Evolutionary conservation across 176 grass and related monocot species (phyloP), one percentile per base, ranked within the genome.

Genomic region (Aechmea fasciata): DNA sequence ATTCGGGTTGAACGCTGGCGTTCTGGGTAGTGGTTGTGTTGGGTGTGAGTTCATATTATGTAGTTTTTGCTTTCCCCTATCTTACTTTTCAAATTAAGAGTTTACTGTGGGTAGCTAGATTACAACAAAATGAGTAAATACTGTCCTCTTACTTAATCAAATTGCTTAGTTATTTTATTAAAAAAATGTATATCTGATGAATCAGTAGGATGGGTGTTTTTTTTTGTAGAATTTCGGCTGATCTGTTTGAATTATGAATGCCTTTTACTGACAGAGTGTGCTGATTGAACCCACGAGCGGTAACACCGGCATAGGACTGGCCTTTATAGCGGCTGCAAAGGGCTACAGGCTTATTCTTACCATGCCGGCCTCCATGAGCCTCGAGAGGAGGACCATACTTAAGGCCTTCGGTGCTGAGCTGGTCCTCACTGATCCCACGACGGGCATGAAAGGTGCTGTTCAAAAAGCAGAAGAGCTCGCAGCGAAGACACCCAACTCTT

Each of bases 241-340:
- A 11, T 69, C 10, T 51, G 5, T 6, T 19, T 69, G 5, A 41
- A 41, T 41, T 41, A 41, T 67, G 65, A 15, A 15, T 67, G 14
- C 22, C 48, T 20, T 66, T 73, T 64, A 13, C 68, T 76, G 2
- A 22, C 83, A 92, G 93, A 97, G 93, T 67, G 86, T 92, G 19
- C 80, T 97, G 68, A 97, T 97, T 64, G 93, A 97, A 54, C 81
- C 93, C 8, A 97, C 93, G 13, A 90, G 93, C 73, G 93, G 93
- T 26, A 92, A 92, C 77, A 96, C 93, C 10, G 93, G 93, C 54
- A 92, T 96, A 78, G 93, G 88, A 9, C 76, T 96, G 28, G 93
- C 93, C 50, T 97, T 97, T 57, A 90, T 97, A 71, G 89, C 93
- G 47, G 93, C 93, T 69, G 88, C 93, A 2, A 97, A 97, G 68